Evolutionary conservation across 2,329 filamentous ascomycete genomes (phyloP), one percentile per base, ranked within the genome.

Genomic region (Mycosphaerelloides madeirae): DNA sequence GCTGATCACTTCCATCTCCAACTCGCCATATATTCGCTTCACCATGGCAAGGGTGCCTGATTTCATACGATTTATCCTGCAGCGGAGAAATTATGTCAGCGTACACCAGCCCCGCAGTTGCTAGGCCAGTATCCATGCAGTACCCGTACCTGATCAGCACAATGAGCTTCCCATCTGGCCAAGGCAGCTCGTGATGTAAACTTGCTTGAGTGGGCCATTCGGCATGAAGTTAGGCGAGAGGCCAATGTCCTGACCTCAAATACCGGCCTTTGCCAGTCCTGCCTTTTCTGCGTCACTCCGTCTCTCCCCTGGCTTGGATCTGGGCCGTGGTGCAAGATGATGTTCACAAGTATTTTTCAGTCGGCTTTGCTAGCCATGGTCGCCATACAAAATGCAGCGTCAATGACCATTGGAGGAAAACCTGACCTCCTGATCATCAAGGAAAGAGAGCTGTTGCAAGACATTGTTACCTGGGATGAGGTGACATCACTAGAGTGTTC

Each of bases 381-480:
- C 9, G 50, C 56, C 9, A 22, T 56, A 2, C 52, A 55, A 38
- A 45, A 48, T 44, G 53, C 52, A 11, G 47, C 55, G 46, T 75
- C 72, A 42, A 64, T 74, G 46, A 66, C 73, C 11, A 65, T 79
- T 46, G 73, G 68, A 29, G 73, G 75, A 46, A 71, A 70, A 43
- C 65, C 73, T 9, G 70, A 74, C 54, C 61, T 72, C 15, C 68
- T 74, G 49, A 75, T 76, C 31, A 65, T 71, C 50, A 65, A 67
- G 3, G 74, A 74, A 53, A 68, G 75, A 50, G 74, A 70, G 45
- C 61, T 68, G 18, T 59, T 80, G 36, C 78, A 81, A 57, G 69
- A 79, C 60, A 73, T 79, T 55, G 78, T 81, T 15, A 86, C 81
- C 35, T 89, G 83, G 79, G 85, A 89, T 61, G 74, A 84, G 32